phyloP scores from a whole-genome alignment of 2,329 filamentous ascomycete species.

The Trichophyton verrucosum region DNA sequence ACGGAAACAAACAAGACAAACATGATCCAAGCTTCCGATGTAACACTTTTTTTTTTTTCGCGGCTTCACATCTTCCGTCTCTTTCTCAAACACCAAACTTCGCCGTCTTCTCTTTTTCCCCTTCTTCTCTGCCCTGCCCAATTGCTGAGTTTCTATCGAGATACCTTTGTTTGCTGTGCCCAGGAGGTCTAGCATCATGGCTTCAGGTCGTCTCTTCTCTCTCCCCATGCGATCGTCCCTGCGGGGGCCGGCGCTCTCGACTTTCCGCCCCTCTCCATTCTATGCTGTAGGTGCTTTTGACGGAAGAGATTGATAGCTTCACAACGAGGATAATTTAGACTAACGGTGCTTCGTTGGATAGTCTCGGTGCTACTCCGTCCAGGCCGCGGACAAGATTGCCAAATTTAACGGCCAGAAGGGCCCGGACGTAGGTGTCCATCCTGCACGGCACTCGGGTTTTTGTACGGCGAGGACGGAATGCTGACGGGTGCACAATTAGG shows the following conservation, averaged over 20 bases:
- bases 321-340: slow-evolving; percentile 9
- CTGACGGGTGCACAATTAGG: slow-evolving; percentile 41
- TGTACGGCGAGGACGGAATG: neutral
- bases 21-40: slow-evolving; percentile 4
- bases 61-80: slow-evolving; percentile 1
- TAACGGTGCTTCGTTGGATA: slow-evolving; percentile 18
- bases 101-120: neutral
- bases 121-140: neutral
- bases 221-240: slow-evolving; percentile 68
- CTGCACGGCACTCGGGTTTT: neutral
- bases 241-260: slow-evolving; percentile 46
- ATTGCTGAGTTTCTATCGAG: neutral
- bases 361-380: slow-evolving; percentile 49
- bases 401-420: slow-evolving; percentile 89
- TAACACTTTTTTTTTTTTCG: slow-evolving; percentile 2
- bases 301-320: neutral
- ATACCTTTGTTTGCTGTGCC: slow-evolving; percentile 1
- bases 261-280: slow-evolving; percentile 37
- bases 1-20: slow-evolving; percentile 9
- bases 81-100: neutral
- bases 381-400: slow-evolving; percentile 59
- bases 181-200: slow-evolving; percentile 48
- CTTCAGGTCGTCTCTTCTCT: slow-evolving; percentile 67
- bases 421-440: slow-evolving; percentile 55
- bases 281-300: slow-evolving; percentile 43